Evolutionary conservation across 108 stramenopile species (phyloP).

Genomic region (Phaeodactylum tricornutum): DNA sequence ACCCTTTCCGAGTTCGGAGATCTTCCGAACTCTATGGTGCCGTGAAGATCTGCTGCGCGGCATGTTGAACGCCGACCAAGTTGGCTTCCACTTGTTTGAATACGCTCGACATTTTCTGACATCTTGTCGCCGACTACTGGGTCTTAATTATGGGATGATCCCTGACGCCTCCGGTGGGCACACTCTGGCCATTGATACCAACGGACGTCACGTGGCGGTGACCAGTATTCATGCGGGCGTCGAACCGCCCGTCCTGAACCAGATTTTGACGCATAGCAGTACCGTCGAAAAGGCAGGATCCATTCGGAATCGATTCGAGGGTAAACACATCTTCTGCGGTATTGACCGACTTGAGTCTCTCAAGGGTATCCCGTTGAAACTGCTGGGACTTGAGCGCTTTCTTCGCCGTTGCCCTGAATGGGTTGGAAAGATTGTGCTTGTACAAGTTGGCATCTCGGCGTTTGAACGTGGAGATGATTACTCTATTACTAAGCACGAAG

Average conservation of each 20-base stretch:
- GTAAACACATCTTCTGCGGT: constrained; percentile 79
- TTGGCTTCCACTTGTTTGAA: constrained; percentile 99
- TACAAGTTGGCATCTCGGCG: constrained; percentile 91
- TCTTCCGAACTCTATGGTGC: constrained; percentile 91
- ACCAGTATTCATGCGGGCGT: constrained; percentile 95
- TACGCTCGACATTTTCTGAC: constrained; percentile 99
- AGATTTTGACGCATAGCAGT: constrained; percentile 52
- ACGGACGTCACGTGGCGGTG: constrained; percentile 89
- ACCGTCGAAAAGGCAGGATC: constrained; percentile 41
- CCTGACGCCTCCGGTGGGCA: constrained; percentile 80
- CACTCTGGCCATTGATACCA: constrained; percentile 83
- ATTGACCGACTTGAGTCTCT: constrained; percentile 94
- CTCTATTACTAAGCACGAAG: constrained; percentile 62
- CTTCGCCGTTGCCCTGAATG: constrained; percentile 80
- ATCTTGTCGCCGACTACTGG: constrained; percentile 91
- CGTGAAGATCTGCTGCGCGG: constrained; percentile 91
- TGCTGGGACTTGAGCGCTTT: constrained; percentile 89
- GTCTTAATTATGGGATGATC: constrained; percentile 89
- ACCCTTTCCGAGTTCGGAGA: constrained; percentile 97
- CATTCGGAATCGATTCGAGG: constrained; percentile 65
- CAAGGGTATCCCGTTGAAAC: constrained; percentile 93
- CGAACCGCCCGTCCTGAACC: constrained; percentile 79
- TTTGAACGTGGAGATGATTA: constrained; percentile 86
- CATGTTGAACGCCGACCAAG: constrained; percentile 94
- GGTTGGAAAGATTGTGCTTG: constrained; percentile 86